Base-by-base conservation (phyloP, 148 eudicot species). In the Cornus florida region DNA sequence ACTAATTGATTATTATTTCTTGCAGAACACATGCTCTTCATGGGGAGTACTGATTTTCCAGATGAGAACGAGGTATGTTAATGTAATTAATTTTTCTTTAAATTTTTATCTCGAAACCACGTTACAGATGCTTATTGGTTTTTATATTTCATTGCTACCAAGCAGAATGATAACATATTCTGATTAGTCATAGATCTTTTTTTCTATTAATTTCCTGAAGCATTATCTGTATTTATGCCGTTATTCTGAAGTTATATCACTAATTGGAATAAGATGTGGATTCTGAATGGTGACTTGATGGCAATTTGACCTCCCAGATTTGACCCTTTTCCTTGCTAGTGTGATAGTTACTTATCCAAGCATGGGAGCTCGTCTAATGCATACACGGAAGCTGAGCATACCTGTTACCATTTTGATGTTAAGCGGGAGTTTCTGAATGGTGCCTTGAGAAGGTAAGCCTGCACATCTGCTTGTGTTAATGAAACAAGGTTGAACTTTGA, bases 301-400 rank as follows among this genome's bases (percentile, higher is more conserved):
- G 20, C 66, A 50, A 13, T 22, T 17, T 39, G 38, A 66, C 41
- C 69, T 79, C 39, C 20, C 38, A 14, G 39, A 65, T 80, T n/a
- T 84, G 84, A 82, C 82, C 80, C 53, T 84, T 84, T 70, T 78
- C 72, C 81, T 75, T 81, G 73, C 84, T 86, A 96, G 99, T 96
- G 93, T 91, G 99, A 93, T 68, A 93, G 98, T 87, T 96, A 86
- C 85, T 87, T 96, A 86, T 92, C 98, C 77, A 96, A 96, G 90
- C 97, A 93, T 74, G 99, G 99, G 70, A 98, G 99, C 80, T 90
- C 97, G 20, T 96, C 99, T 75, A 96, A 96, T 92, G 99, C 99
- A 53, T 96, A 92, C 86, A 96, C 99, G 57, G 99, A 96, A 88
- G 89, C 88, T 56, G 95, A 96, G 81, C 89, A 93, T 82, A 96